Base-by-base conservation (phyloP, 192 early-diverging fungal genomes). In the Dimargaris verticillata region DNA sequence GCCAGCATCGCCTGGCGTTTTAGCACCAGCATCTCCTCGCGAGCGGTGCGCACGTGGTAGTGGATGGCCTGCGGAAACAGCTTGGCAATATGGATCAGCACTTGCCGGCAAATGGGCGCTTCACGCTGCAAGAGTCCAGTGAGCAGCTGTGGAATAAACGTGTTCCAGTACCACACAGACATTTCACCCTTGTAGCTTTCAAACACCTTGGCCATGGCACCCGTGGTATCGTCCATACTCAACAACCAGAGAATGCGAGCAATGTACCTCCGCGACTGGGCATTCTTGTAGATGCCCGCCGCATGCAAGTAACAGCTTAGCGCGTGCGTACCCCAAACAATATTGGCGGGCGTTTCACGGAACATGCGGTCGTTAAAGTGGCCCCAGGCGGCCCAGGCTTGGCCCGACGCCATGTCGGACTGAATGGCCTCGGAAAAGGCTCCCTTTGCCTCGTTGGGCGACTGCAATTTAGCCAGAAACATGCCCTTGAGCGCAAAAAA, bases 91-190 rank as follows among this genome's bases (percentile, higher is more conserved):
- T 86, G 88, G 64, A 89, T 81, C 62, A 99, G 69, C 53, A 97
- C 88, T 47, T 79, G 76, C 46, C 78, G 78, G 22, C 65, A 66
- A 43, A 76, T 74, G 44, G 60, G 62, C 28, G 88, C 84, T 66
- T 97, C 95, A 52, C 83, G 85, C 66, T 83, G 80, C 11, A 80
- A 71, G 20, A 99, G 74, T 0, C 84, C 82, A 2, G 81, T 68
- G 28, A 99, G 74, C 15, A 99, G 77, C 69, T 99, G 93, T 5
- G 97, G 95, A 53, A 99, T 93, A 63, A 96, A 95, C 0, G 89
- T 92, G 60, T 93, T 92, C 97, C 97, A 99, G 74, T 95, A 93
- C 95, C 92, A 96, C 14, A 87, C 78, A 17, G 90, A 89, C 60
- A 85, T 78, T 29, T 97, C 96, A 24, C 84, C 83, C 63, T 93